Evolutionary conservation across 768 basidiomycete species (phyloP).

Genomic region (Lactarius trivialis): DNA sequence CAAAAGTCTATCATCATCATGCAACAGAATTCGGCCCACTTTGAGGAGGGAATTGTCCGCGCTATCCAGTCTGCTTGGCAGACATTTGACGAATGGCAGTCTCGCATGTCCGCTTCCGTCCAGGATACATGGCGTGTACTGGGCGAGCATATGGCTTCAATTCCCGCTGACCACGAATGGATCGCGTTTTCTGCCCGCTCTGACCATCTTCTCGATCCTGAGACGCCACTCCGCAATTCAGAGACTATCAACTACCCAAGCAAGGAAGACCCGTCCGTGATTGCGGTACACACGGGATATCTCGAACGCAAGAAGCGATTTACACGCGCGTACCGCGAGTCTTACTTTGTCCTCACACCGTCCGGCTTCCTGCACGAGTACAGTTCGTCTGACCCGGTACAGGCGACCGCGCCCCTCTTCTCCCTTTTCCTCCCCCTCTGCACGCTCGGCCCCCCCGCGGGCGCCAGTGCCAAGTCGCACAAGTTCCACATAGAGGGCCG

Average conservation of each 20-base stretch:
- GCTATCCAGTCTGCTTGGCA: constrained; percentile 95
- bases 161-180: constrained; percentile 91
- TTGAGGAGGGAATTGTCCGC: constrained; percentile 94
- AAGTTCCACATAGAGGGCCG: constrained; percentile 97
- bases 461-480: constrained; percentile 61
- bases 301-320: constrained; percentile 95
- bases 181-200: constrained; percentile 88
- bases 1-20: constrained; percentile 98
- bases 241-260: constrained; percentile 76
- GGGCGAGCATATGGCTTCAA: constrained; percentile 64
- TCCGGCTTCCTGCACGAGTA: constrained; percentile 97
- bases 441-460: constrained; percentile 87
- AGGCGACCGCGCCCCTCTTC: constrained; percentile 60
- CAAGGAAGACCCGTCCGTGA: constrained; percentile 83
- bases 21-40: constrained; percentile 95
- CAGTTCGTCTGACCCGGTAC: constrained; percentile 63
- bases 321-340: constrained; percentile 78
- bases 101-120: constrained; percentile 66
- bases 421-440: constrained; percentile 90
- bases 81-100: constrained; percentile 91
- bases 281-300: constrained; percentile 81
- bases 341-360: constrained; percentile 88
- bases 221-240: constrained; percentile 85
- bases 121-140: constrained; percentile 72
- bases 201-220: constrained; percentile 94